phyloP scores from a whole-genome alignment of 805 yeast species.

The Wickerhamomyces hampshirensis region DNA sequence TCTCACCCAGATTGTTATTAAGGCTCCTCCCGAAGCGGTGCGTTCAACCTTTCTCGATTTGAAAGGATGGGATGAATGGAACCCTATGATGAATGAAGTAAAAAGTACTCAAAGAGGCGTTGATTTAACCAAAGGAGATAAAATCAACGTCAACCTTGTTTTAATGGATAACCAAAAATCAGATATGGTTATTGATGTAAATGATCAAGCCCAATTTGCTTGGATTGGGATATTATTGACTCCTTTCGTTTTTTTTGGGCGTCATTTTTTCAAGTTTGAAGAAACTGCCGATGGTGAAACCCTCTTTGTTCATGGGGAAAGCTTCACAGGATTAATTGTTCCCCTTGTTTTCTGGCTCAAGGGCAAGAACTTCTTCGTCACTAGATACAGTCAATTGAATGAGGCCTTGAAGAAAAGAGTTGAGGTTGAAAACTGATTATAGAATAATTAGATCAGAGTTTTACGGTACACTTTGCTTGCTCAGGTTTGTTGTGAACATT shows the following conservation, averaged over 20 bases:
- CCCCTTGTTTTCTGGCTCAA: no score
- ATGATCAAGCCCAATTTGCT: background rate
- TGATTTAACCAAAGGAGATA: background rate
- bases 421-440: no score
- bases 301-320: background rate
- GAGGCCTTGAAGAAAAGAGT: no score
- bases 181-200: background rate
- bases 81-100: background rate
- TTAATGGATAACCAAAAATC: background rate
- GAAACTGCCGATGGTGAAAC: slow-evolving; percentile 1
- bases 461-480: no score
- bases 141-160: background rate
- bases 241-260: background rate
- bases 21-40: background rate
- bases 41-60: background rate
- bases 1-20: slow-evolving; percentile 1
- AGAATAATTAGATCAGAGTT: no score
- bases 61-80: slow-evolving; percentile 1
- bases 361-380: no score
- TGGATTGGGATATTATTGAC: slow-evolving; percentile 1
- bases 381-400: no score
- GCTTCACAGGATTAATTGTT: background rate
- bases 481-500: no score
- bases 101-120: background rate
- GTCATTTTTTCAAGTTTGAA: slow-evolving; percentile 1